Evolutionary conservation across 2,329 filamentous ascomycete species (phyloP).

Genomic region (Orbilia quercus): DNA sequence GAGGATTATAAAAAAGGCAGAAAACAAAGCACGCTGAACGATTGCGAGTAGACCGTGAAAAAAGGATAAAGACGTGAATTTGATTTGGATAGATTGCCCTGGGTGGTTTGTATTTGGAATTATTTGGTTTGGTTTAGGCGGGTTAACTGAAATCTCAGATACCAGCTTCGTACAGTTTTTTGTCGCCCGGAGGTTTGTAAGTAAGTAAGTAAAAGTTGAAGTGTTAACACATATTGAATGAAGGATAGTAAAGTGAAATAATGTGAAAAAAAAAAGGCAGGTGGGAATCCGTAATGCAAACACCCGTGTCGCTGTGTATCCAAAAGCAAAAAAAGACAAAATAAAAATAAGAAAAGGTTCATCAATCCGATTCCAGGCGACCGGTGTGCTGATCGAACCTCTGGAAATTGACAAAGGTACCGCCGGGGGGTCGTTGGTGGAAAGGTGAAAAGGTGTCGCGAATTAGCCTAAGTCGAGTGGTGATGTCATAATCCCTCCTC

Average conservation of each 20-base stretch:
- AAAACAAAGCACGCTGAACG: constrained; percentile 47
- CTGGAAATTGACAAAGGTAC: not conserved
- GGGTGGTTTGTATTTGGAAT: constrained; percentile 40
- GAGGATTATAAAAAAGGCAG: constrained; percentile 7
- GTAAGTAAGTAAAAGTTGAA: constrained; percentile 1
- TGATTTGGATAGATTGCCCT: constrained; percentile 49
- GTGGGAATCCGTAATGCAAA: constrained; percentile 10
- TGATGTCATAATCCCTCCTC: not conserved
- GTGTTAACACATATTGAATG: constrained; percentile 56
- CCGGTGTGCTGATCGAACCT: constrained; percentile 3
- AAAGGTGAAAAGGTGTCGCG: constrained; percentile 16
- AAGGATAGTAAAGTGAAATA: constrained; percentile 51
- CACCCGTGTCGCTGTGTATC: constrained; percentile 11
- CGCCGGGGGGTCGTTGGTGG: constrained; percentile 15
- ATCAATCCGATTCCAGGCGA: too few relatives aligned
- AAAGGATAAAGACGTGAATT: not conserved
- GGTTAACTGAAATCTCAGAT: constrained; percentile 32
- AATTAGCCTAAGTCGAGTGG: not conserved
- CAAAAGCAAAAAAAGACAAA: constrained; percentile 2
- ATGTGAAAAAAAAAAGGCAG: constrained; percentile 19
- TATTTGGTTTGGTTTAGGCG: constrained; percentile 21
- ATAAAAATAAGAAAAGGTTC: not conserved
- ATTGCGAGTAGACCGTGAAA: constrained; percentile 18
- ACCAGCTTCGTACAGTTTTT: too few relatives aligned
- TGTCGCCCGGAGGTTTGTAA: constrained; percentile 2